Conservation (phyloP, 495 filamentous ascomycete genomes). For the Neurospora pannonica region DNA sequence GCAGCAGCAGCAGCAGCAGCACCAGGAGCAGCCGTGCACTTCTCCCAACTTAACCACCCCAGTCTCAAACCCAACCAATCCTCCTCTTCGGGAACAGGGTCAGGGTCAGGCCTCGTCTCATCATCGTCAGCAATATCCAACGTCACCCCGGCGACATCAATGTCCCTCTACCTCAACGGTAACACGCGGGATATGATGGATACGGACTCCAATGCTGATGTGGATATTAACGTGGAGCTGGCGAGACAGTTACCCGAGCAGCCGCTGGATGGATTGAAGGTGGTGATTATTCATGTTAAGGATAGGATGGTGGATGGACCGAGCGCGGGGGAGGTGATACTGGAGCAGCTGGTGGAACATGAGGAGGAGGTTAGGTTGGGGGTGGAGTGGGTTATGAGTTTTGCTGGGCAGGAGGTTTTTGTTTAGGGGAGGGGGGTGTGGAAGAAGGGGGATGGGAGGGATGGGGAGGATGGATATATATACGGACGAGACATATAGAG, state of each 20-base stretch:
- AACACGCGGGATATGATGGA: neutral
- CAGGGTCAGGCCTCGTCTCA: neutral
- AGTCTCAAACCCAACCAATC: neutral
- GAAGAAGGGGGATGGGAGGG: neutral
- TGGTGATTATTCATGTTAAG: slow-evolving; percentile 78
- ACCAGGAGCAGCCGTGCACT: neutral
- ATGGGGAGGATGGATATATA: neutral
- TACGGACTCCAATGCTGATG: neutral
- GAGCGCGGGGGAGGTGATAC: slow-evolving; percentile 51
- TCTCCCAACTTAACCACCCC: neutral
- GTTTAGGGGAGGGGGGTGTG: slow-evolving; percentile 9
- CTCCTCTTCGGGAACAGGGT: neutral
- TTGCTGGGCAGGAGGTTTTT: slow-evolving; percentile 38
- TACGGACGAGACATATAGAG: no score
- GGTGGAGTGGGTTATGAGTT: slow-evolving; percentile 65
- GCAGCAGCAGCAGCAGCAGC: neutral
- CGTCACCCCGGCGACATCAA: neutral
- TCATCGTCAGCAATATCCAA: neutral
- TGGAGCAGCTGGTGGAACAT: slow-evolving; percentile 53
- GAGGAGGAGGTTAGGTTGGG: slow-evolving; percentile 57
- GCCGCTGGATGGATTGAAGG: slow-evolving; percentile 41
- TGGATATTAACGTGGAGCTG: neutral
- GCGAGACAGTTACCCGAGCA: neutral
- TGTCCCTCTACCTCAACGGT: neutral
- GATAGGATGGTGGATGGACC: slow-evolving; percentile 60